Evolutionary conservation across 1,284 basidiomycete genomes (phyloP).

Genomic region (Hemileia vastatrix): DNA sequence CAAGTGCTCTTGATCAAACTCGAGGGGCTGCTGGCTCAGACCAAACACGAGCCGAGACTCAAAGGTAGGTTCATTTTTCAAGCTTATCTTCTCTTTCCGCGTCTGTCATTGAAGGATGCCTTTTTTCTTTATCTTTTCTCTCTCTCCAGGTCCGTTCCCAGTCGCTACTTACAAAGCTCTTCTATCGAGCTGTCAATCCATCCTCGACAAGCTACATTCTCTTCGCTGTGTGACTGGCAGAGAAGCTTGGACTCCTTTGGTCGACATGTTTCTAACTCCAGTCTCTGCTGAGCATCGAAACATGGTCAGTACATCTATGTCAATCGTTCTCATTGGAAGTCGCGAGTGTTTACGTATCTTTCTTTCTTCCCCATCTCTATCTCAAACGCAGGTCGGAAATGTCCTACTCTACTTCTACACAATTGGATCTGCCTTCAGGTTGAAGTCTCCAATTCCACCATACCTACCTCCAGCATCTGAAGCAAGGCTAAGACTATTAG

Average conservation of each 20-base stretch:
- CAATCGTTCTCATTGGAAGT: background rate
- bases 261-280: slow-evolving; percentile 34
- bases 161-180: slow-evolving; percentile 32
- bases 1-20: slow-evolving; percentile 82
- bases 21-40: slow-evolving; percentile 36
- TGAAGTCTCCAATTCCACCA: slow-evolving; percentile 37
- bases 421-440: slow-evolving; percentile 34
- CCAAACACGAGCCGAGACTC: slow-evolving; percentile 36
- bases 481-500: slow-evolving; percentile 41
- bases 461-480: slow-evolving; percentile 35
- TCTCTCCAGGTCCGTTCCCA: slow-evolving; percentile 33
- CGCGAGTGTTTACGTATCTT: background rate
- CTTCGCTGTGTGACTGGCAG: slow-evolving; percentile 37
- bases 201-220: slow-evolving; percentile 38
- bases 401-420: slow-evolving; percentile 37
- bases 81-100: background rate
- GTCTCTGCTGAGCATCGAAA: slow-evolving; percentile 31
- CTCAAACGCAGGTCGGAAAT: no score
- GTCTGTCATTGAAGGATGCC: background rate
- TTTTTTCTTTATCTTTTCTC: background rate
- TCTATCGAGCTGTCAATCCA: slow-evolving; percentile 33
- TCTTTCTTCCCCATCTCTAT: no score
- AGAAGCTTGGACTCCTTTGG: slow-evolving; percentile 34
- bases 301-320: slow-evolving; percentile 32
- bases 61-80: slow-evolving; percentile 22